Evolutionary conservation across 441 rosid species (phyloP).

Genomic region (Erodium texanum): DNA sequence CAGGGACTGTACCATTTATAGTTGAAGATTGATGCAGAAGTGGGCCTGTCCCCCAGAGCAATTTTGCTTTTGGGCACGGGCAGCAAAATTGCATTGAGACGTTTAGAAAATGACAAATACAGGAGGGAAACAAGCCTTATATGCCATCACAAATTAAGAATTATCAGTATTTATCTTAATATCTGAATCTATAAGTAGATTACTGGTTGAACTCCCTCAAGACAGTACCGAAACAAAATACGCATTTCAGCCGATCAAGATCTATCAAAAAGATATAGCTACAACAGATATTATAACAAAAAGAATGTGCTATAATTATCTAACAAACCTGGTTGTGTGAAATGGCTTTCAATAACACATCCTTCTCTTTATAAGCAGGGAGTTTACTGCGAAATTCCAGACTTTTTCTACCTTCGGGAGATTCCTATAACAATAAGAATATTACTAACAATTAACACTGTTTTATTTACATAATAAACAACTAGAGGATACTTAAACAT

Average conservation of each 20-base stretch:
- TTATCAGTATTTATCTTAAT: not conserved
- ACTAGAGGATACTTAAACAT: not conserved
- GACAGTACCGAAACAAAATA: not conserved
- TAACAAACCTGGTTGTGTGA: conserved; percentile 79
- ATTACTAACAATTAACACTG: not conserved
- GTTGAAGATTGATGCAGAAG: not conserved
- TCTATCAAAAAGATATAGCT: not conserved
- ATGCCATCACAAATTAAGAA: not conserved
- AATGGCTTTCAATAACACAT: conserved; percentile 82
- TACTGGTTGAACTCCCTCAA: not conserved
- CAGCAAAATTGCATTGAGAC: not conserved
- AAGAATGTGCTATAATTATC: not conserved
- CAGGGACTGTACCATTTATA: not conserved
- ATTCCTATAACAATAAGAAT: conserved; percentile 41
- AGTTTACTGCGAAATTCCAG: conserved; percentile 67
- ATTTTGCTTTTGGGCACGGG: not conserved
- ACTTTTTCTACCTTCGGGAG: conserved; percentile 80
- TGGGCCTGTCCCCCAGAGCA: not conserved
- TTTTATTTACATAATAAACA: not conserved
- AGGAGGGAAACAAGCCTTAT: not conserved
- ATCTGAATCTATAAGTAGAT: not conserved
- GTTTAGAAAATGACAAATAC: not conserved
- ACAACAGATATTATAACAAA: not conserved
- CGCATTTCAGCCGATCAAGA: not conserved
- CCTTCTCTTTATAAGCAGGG: conserved; percentile 86